Base-by-base conservation (phyloP, 139 green algal species). In the Asterochloris sp. region DNA sequence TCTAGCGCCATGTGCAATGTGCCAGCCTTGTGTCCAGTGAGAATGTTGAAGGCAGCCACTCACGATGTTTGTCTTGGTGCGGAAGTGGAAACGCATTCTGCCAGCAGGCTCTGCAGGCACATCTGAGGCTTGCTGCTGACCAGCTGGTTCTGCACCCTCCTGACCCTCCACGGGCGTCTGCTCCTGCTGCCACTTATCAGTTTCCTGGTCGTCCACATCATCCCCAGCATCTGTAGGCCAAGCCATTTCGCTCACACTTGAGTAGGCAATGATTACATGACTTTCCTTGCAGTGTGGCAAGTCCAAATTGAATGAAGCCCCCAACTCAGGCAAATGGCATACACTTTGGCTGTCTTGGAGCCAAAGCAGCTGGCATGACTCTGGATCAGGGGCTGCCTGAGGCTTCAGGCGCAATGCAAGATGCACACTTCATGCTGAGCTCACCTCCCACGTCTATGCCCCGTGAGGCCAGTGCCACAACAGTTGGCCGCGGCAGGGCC, bases 401-500 rank as follows among this genome's bases (percentile, higher is more conserved):
- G 17, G 14, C 17, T 10, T 12, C 26, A 62, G 73, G 54, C 23
- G 12, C 73, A 23, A n/a, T 0, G 26, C 13, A 77, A 76, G 0
- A 19, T 13, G 29, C 14, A 21, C 13, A 6, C 28, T 76, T 26
- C 14, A 8, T 17, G 10, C 16, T 54, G 38, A 60, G 24, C 23
- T 14, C 54, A 80, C 76, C 76, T 69, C 60, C 19, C 10, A 80
- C 76, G 23, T 13, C n/a, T 24, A 80, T 69, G 76, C 76, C 68
- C n/a, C 54, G 60, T 17, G 24, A 69, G 60, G 76, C 76, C 47
- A 80, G 60, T 69, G 76, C 76, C 76, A 80, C 47, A 11, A 80
- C 60, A 54, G 76, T 80, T 68, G 76, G 76, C 54, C 76, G 60
- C 24, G 76, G 76, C 60, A 80, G n/a, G n/a, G 76, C 60, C 24